Base-by-base conservation (phyloP, 495 filamentous ascomycete species). In the Penicillium bialowiezense region DNA sequence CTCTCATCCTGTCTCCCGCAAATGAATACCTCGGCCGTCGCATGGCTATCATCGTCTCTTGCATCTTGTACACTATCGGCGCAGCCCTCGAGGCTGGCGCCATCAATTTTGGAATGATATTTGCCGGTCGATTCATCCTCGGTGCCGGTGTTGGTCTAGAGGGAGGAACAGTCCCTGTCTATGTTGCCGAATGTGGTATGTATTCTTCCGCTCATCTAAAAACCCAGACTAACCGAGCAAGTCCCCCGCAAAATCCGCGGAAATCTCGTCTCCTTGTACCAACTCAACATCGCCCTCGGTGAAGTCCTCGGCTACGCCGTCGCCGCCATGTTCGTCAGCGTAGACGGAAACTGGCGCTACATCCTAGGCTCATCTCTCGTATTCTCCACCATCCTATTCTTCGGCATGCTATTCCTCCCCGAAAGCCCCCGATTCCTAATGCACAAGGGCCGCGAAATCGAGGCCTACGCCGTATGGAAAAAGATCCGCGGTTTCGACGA, bases 311-410 rank as follows among this genome's bases (percentile, higher is more conserved):
- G 82, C 9, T 84, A 83, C 51, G 82, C 76, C 12, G 74, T 83
- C 10, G 80, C 79, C 0, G 82, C 79, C 38, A 83, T 85, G 24
- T 84, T 84, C 55, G 64, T 83, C 50, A 65, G 69, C 32, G 78
- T 85, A 43, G 44, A 54, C 7, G 81, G 81, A 44, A 81, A 78
- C 68, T 85, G 82, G 82, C 72, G 81, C 21, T 85, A 78, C 52
- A 84, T 84, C 47, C 74, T 84, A n/a, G 82, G 82, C 6, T 81
- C 78, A 2, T 83, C 80, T 0, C 66, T 84, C n/a, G 56, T 84
- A 44, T 84, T 84, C 62, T 82, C 79, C 2, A 83, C 80, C 24
- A 79, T 84, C 58, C 76, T 82, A 62, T 52, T 78, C 7, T 64
- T 73, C 9, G 79, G 78, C 41, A 81, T 82, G 75, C 50, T 81